Conservation (phyloP, 441 rosid species). For the Biscutella auriculata region DNA sequence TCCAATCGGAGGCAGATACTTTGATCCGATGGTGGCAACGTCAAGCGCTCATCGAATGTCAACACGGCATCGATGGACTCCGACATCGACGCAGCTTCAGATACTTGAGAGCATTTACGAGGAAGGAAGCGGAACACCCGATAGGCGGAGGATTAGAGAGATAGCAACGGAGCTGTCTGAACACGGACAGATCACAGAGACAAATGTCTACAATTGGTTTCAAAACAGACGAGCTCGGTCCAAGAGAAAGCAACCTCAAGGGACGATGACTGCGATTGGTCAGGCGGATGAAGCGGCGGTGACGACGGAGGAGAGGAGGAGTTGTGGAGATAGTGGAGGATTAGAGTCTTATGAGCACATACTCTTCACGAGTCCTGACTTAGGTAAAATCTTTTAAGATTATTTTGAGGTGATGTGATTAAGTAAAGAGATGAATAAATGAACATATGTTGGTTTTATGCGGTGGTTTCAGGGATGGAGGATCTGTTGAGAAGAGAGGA, state of each 20-base stretch:
- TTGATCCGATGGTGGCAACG: slow-evolving; percentile 38
- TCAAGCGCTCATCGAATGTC: slow-evolving; percentile 54
- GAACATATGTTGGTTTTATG: too few relatives aligned
- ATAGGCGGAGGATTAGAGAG: slow-evolving; percentile 53
- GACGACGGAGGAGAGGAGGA: slow-evolving; percentile 14
- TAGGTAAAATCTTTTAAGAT: slow-evolving; percentile 39
- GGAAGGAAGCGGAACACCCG: slow-evolving; percentile 56
- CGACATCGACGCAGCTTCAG: slow-evolving; percentile 55
- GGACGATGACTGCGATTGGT: not conserved
- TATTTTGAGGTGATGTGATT: too few relatives aligned
- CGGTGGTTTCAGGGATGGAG: slow-evolving; percentile 39
- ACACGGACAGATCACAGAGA: slow-evolving; percentile 63
- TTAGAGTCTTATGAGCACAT: slow-evolving; percentile 25
- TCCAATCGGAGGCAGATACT: slow-evolving; percentile 31
- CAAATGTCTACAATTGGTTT: slow-evolving; percentile 85
- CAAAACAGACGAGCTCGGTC: slow-evolving; percentile 73
- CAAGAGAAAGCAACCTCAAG: slow-evolving; percentile 44
- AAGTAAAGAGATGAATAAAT: too few relatives aligned
- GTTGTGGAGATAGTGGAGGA: slow-evolving; percentile 21
- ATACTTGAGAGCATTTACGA: slow-evolving; percentile 54
- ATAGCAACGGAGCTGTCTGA: slow-evolving; percentile 46
- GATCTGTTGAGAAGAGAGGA: slow-evolving; percentile 43
- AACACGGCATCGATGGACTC: slow-evolving; percentile 72
- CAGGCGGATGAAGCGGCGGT: not conserved
- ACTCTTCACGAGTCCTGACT: slow-evolving; percentile 43